Base-by-base conservation (phyloP, 2,329 filamentous ascomycete genomes). In the Botrytis tulipae region DNA sequence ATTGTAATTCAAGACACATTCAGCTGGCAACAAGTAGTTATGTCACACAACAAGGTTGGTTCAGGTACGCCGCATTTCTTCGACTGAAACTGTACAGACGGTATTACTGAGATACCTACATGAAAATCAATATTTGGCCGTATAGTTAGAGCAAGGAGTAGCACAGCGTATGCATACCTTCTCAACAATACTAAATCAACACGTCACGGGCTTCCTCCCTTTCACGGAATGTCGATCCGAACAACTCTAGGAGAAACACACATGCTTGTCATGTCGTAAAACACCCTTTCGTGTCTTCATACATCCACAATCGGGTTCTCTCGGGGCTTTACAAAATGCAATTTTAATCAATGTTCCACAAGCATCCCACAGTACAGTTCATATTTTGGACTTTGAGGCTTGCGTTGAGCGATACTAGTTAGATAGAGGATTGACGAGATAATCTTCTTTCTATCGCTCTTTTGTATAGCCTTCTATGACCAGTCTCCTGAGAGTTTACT, bases 391-490 rank as follows among this genome's bases (percentile, higher is more conserved):
- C 10, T 57, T 68, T 4, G 66, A 57, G 66, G 16, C n/a, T 57
- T 69, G 35, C 48, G 40, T 54, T 29, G n/a, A 22, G 29, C 42
- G 25, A n/a, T 25, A 57, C 48, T 42, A 6, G 10, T 32, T 57
- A 57, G 48, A 57, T 44, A 69, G 48, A 69, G 35, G 9, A 57
- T 69, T 54, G 35, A n/a, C 18, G 3, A 57, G 18, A 4, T 6
- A 25, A 57, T 12, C 35, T 67, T 16, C 40, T 48, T 42, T 42
- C 37, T 16, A 10, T 69, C n/a, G 9, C 29, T 69, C n/a, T 42
- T 42, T 68, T 57, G 66, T 69, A 69, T 57, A 69, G 66, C 29
- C 48, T 42, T 40, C 10, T 37, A 57, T 42, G 48, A 40, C 46
- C 65, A 65, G 4, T 42, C 37, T 69, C 37, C 44, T 42, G 66